Evolutionary conservation across 306 rosid species (phyloP), one percentile per base, ranked within the genome.

Genomic region (Clitoria ternatea): DNA sequence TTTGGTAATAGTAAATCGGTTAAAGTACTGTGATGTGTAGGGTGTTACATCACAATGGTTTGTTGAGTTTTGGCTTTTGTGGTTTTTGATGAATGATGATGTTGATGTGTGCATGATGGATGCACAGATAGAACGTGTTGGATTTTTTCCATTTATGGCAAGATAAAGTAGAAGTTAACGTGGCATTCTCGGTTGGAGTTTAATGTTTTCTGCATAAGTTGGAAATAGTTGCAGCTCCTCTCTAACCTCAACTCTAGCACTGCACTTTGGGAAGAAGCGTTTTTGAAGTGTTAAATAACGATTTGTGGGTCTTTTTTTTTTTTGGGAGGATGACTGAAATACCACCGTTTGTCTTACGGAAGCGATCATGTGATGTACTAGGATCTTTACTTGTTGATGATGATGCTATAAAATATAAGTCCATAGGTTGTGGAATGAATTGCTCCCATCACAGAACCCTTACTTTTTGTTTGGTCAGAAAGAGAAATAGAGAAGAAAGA

Each of bases 21-120:
- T 37, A 2, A 18, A 37, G 35, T 23, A 9, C 18, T 12, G 17
- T 13, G 36, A 8, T 12, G 40, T 19, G 1, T 20, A 9, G 52
- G 24, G 45, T 54, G 59, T 53, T 22, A 17, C 42, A 69, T 63
- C 65, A 69, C 65, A 18, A n/a, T n/a, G n/a, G n/a, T n/a, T 70
- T 35, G 62, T 23, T 56, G 43, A 32, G 57, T 32, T 64, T 65
- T 75, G 61, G 32, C 22, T 66, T 66, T 29, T 29, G 8, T n/a
- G 56, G 33, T 48, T 36, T 2, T 37, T 65, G 6, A 2, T 29
- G 9, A 6, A 48, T 5, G 40, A 50, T 52, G 42, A n/a, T n/a
- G n/a, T n/a, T n/a, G n/a, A n/a, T n/a, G n/a, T n/a, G n/a, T n/a
- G n/a, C n/a, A n/a, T n/a, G n/a, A n/a, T n/a, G n/a, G n/a, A n/a